Conservation (phyloP, 2,329 filamentous ascomycete genomes). For the Byssochlamys sp. region DNA sequence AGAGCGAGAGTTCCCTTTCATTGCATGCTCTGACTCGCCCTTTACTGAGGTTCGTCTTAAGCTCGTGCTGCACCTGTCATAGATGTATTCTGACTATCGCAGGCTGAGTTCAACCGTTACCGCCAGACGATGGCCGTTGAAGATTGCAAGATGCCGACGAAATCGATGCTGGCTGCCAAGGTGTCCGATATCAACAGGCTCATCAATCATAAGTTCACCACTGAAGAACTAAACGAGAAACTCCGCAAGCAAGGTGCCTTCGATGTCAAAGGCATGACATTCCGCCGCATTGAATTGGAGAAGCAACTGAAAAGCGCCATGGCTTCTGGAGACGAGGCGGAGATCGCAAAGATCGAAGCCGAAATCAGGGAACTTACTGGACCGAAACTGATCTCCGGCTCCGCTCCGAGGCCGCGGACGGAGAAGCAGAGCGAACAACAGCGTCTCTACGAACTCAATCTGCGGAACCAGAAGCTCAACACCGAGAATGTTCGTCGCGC, state of each 20-base stretch:
- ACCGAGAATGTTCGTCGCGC: slow-evolving; percentile 84
- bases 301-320: slow-evolving; percentile 59
- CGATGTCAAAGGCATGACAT: slow-evolving; percentile 55
- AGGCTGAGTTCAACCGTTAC: slow-evolving; percentile 74
- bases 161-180: slow-evolving; percentile 58
- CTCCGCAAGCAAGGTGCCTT: slow-evolving; percentile 61
- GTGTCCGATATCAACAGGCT: slow-evolving; percentile 71
- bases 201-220: slow-evolving; percentile 71
- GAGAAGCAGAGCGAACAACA: slow-evolving; percentile 61
- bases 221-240: slow-evolving; percentile 70
- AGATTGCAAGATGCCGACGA: slow-evolving; percentile 63
- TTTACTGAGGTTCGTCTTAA: slow-evolving; percentile 62
- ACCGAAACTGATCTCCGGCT: slow-evolving; percentile 65
- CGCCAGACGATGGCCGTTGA: slow-evolving; percentile 65
- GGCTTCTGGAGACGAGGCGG: slow-evolving; percentile 53
- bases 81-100: not conserved
- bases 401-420: slow-evolving; percentile 48
- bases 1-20: slow-evolving; percentile 78
- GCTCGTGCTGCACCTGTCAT: not conserved
- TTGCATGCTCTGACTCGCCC: slow-evolving; percentile 72
- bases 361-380: slow-evolving; percentile 38
- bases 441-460: slow-evolving; percentile 71
- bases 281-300: slow-evolving; percentile 58
- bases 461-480: slow-evolving; percentile 73
- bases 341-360: slow-evolving; percentile 39